Percentiles rank a stretch among this genome's conserved stretches.
phyloP scores from a whole-genome alignment of 257 asterid genomes.

The Solanum sitiens region DNA sequence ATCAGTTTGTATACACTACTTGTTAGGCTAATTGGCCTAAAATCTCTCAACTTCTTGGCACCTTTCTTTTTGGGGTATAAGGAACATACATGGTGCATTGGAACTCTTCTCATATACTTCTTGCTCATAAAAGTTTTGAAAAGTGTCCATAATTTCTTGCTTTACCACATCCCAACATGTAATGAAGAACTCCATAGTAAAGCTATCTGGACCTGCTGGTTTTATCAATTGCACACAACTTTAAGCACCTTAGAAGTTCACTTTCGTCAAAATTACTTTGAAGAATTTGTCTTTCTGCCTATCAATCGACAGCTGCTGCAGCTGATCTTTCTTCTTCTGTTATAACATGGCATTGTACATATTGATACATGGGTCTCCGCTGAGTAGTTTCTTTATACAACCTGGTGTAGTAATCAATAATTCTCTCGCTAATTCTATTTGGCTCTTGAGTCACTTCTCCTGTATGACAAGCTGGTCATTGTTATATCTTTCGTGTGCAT shows the following conservation, averaged over 20 bases:
- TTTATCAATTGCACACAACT: background rate
- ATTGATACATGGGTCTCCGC: background rate
- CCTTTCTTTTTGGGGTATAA: background rate
- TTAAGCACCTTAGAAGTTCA: background rate
- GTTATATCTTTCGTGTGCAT: background rate
- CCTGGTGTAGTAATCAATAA: background rate
- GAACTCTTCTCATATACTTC: background rate
- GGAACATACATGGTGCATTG: background rate
- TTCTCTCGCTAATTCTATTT: background rate
- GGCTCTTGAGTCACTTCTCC: background rate
- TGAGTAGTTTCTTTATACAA: background rate
- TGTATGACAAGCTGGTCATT: background rate
- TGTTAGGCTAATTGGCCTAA: background rate
- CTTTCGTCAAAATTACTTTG: background rate
- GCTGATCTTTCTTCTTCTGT: background rate
- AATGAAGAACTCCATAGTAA: background rate
- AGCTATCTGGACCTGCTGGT: background rate
- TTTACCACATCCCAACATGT: background rate
- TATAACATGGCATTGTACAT: background rate
- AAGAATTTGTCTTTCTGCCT: background rate
- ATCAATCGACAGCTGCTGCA: too few relatives aligned
- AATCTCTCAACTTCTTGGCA: background rate
- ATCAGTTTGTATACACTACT: background rate
- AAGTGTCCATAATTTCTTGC: background rate
- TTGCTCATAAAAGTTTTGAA: background rate